phyloP scores from a whole-genome alignment of 495 filamentous ascomycete genomes.

The Copromyces sp. region DNA sequence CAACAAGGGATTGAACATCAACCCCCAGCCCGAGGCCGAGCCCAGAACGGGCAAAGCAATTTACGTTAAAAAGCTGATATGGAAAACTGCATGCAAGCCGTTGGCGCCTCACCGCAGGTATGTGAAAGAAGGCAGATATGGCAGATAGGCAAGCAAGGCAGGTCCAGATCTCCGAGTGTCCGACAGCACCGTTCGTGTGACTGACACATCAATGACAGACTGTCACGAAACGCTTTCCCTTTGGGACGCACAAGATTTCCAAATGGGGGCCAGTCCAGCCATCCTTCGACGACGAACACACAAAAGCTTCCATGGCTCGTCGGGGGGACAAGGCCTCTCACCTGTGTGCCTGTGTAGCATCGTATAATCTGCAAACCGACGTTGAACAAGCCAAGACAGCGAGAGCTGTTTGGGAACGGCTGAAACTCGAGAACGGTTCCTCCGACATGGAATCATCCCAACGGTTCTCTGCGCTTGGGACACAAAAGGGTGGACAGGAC shows the following conservation, averaged over 20 bases:
- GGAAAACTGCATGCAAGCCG: neutral
- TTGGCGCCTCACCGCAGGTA: neutral
- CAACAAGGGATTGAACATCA: neutral
- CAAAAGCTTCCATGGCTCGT: neutral
- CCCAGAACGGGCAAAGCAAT: neutral
- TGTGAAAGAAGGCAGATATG: neutral
- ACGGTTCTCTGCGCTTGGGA: neutral
- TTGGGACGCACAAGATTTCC: neutral
- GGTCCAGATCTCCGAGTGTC: neutral
- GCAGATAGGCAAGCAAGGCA: neutral
- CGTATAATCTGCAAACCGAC: neutral
- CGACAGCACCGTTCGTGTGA: neutral
- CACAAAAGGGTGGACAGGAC: neutral
- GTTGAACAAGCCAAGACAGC: neutral
- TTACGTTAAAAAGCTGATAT: neutral
- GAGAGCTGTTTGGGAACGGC: neutral
- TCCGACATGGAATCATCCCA: neutral
- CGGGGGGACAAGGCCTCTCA: neutral
- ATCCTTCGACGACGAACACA: neutral
- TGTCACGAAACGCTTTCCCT: neutral
- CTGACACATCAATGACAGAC: neutral
- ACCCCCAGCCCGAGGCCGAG: neutral
- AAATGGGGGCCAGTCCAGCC: neutral
- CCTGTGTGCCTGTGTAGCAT: neutral
- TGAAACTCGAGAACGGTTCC: neutral